These are phyloP conservation scores for Craterostigma plantagineum DNA, from an alignment of 257 asterid genomes.

Conservation along the genomic window DNA sequence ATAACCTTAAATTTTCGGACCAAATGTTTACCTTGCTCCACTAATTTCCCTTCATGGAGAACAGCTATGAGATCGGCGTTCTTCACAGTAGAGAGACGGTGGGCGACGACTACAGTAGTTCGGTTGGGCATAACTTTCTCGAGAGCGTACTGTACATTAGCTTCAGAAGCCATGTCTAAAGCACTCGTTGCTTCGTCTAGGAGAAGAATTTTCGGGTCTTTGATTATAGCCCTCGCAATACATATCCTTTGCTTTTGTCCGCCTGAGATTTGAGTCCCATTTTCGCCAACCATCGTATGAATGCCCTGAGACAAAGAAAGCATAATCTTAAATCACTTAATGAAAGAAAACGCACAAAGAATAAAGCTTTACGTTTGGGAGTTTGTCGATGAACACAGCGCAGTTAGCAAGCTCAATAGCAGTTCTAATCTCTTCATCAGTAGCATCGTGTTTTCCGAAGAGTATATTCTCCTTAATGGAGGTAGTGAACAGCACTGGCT, in stretches of 20 bases:
- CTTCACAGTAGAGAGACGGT: slow-evolving; percentile 43
- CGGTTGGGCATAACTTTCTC: slow-evolving; percentile 34
- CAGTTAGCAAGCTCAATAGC: slow-evolving; percentile 41
- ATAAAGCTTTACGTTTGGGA: slow-evolving; percentile 13
- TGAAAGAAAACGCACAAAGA: background rate
- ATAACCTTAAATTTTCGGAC: too few relatives aligned
- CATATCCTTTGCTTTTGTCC: slow-evolving; percentile 69
- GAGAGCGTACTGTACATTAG: slow-evolving; percentile 31
- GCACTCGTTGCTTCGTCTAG: slow-evolving; percentile 67
- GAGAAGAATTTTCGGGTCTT: slow-evolving; percentile 44
- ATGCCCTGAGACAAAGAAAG: slow-evolving; percentile 17
- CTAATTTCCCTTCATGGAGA: slow-evolving; percentile 27
- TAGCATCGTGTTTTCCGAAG: slow-evolving; percentile 35
- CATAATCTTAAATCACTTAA: background rate
- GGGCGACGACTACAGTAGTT: slow-evolving; percentile 52
- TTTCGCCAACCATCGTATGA: slow-evolving; percentile 43
- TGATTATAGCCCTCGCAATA: slow-evolving; percentile 49
- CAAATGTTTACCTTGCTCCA: slow-evolving; percentile 42
- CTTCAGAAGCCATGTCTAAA: slow-evolving; percentile 38
- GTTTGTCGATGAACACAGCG: slow-evolving; percentile 29
- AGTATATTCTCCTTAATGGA: slow-evolving; percentile 39
- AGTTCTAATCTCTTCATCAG: slow-evolving; percentile 27
- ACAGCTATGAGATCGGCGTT: slow-evolving; percentile 47
- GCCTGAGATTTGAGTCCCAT: slow-evolving; percentile 48
- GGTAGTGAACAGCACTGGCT: slow-evolving; percentile 41